Evolutionary conservation across 2,329 filamentous ascomycete genomes (phyloP).

Genomic region (Acephala macrosclerotiorum): DNA sequence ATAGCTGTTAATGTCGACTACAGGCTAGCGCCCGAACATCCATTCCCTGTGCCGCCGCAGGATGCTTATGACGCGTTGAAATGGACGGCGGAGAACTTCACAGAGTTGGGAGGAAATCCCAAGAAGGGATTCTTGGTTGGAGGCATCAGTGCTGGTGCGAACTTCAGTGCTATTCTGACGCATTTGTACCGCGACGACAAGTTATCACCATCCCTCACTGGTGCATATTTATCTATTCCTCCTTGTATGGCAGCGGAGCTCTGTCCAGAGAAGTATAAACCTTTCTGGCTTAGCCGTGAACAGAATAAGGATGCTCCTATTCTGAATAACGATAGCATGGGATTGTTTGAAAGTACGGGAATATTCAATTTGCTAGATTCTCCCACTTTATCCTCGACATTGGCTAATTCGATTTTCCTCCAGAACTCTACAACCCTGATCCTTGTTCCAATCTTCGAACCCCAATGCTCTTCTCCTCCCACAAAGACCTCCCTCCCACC

Average conservation of each 20-base stretch:
- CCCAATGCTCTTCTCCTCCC: constrained; percentile 45
- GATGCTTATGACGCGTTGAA: constrained; percentile 55
- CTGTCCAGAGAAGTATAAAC: constrained; percentile 47
- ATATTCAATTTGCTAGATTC: not conserved
- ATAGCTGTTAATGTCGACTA: constrained; percentile 52
- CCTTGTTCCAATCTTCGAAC: constrained; percentile 41
- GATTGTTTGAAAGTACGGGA: constrained; percentile 40
- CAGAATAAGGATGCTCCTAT: constrained; percentile 51
- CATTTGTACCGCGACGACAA: constrained; percentile 51
- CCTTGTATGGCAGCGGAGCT: constrained; percentile 32
- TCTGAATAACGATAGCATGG: constrained; percentile 41
- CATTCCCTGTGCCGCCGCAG: constrained; percentile 52
- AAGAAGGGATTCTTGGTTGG: constrained; percentile 56
- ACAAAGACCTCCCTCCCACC: constrained; percentile 50
- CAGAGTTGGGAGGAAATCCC: constrained; percentile 49
- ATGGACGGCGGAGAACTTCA: constrained; percentile 50
- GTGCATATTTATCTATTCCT: constrained; percentile 54
- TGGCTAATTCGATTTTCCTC: not conserved
- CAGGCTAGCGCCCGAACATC: constrained; percentile 54
- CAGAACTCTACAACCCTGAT: constrained; percentile 43
- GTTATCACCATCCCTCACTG: constrained; percentile 53
- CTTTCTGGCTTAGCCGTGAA: constrained; percentile 48
- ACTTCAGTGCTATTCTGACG: constrained; percentile 48
- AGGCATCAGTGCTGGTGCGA: constrained; percentile 55
- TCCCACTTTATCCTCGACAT: not conserved